A percentile compares a stretch with the other conserved stretches of the same genome.
Evolutionary conservation across 1,284 basidiomycete genomes (phyloP).

Genomic region (Omphalotus olearius): DNA sequence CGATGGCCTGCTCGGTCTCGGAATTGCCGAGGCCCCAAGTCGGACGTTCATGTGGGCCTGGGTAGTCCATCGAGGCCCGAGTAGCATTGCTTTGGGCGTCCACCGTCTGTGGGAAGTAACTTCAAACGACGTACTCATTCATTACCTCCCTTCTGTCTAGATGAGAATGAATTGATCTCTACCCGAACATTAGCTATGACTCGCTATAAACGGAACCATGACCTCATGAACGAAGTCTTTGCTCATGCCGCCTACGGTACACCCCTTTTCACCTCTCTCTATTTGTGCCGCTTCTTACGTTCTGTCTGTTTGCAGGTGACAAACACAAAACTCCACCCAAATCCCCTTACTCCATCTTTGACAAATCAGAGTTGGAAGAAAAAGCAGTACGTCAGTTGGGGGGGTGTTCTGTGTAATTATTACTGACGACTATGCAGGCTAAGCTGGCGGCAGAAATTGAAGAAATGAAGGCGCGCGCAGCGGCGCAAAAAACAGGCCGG

Average conservation of each 20-base stretch:
- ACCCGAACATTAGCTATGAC: constrained; percentile 65
- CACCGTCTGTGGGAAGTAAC: too few relatives aligned
- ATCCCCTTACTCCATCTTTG: constrained; percentile 56
- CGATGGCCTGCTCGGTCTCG: too few relatives aligned
- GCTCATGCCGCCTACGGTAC: constrained; percentile 63
- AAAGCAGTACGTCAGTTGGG: constrained; percentile 43
- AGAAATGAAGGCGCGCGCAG: constrained; percentile 32
- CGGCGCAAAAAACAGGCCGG: too few relatives aligned
- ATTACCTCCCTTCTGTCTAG: constrained; percentile 26
- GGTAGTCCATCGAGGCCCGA: too few relatives aligned
- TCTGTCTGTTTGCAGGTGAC: constrained; percentile 32
- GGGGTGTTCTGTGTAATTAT: too few relatives aligned
- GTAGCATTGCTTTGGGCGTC: too few relatives aligned
- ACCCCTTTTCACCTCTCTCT: constrained; percentile 13
- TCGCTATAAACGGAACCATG: constrained; percentile 75
- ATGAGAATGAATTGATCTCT: constrained; percentile 69
- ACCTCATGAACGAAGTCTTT: constrained; percentile 79
- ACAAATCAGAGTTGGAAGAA: constrained; percentile 52
- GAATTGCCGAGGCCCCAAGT: too few relatives aligned
- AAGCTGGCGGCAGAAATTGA: constrained; percentile 48
- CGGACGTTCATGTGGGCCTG: too few relatives aligned
- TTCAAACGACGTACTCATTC: too few relatives aligned
- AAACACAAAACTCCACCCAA: constrained; percentile 35
- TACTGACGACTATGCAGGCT: constrained; percentile 25
- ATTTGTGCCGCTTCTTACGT: not conserved